phyloP scores from a whole-genome alignment of 2,329 filamentous ascomycete genomes.

The Penicillium hesseltinei region DNA sequence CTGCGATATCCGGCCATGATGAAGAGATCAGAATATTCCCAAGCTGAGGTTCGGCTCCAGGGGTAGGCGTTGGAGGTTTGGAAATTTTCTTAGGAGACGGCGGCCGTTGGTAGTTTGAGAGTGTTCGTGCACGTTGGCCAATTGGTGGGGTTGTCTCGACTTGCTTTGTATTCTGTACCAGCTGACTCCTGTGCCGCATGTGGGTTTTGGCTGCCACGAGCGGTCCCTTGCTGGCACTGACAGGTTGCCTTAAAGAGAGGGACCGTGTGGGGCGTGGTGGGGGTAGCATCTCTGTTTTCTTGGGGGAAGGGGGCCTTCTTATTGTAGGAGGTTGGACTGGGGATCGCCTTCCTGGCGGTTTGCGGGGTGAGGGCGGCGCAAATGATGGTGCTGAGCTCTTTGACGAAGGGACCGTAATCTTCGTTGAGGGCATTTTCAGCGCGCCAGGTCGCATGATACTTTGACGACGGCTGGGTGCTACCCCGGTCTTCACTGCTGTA shows the following conservation, averaged over 20 bases:
- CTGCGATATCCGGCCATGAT: slow-evolving; percentile 36
- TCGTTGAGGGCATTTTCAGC: slow-evolving; percentile 20
- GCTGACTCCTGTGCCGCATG: slow-evolving; percentile 38
- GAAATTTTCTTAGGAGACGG: slow-evolving; percentile 39
- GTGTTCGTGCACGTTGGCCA: slow-evolving; percentile 28
- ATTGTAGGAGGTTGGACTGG: slow-evolving; percentile 11
- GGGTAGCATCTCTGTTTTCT: slow-evolving; percentile 36
- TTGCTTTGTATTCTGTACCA: slow-evolving; percentile 23
- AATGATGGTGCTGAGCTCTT: slow-evolving; percentile 21
- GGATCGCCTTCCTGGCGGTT: slow-evolving; percentile 11
- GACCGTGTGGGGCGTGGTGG: slow-evolving; percentile 37
- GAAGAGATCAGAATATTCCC: slow-evolving; percentile 27
- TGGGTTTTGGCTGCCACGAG: slow-evolving; percentile 27
- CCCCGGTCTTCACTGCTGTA: background rate
- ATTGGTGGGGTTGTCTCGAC: slow-evolving; percentile 18
- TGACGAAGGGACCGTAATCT: slow-evolving; percentile 17
- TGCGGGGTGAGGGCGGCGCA: slow-evolving; percentile 27
- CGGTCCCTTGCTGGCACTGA: slow-evolving; percentile 17
- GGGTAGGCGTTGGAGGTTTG: slow-evolving; percentile 25
- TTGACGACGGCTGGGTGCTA: slow-evolving; percentile 26
- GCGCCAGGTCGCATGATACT: slow-evolving; percentile 31
- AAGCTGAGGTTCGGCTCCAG: slow-evolving; percentile 13
- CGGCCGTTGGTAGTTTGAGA: slow-evolving; percentile 40
- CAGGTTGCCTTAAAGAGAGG: slow-evolving; percentile 39
- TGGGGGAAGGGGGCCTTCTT: slow-evolving; percentile 22